Conservation (phyloP, 2,329 filamentous ascomycete genomes). For the Aspergillus sp. region DNA sequence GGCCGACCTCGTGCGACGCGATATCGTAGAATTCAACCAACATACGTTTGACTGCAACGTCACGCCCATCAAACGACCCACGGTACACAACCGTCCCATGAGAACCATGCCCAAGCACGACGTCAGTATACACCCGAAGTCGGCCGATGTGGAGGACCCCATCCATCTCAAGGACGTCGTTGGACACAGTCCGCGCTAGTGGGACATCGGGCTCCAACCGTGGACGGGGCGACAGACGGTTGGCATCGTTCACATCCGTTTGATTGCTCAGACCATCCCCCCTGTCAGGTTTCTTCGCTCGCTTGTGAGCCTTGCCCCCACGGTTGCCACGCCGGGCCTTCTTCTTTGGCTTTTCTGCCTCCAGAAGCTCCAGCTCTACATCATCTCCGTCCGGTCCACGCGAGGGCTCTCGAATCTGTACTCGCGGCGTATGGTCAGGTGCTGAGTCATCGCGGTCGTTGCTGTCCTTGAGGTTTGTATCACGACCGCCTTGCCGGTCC, state of each 20-base stretch:
- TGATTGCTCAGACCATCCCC: slow-evolving; percentile 48
- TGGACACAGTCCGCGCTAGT: slow-evolving; percentile 45
- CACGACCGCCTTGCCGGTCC: slow-evolving; percentile 11
- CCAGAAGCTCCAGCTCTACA: slow-evolving; percentile 19
- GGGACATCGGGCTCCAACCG: slow-evolving; percentile 54
- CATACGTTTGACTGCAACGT: slow-evolving; percentile 95
- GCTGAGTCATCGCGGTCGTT: slow-evolving; percentile 11
- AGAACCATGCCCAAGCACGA: slow-evolving; percentile 64
- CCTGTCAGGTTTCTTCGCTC: slow-evolving; percentile 43
- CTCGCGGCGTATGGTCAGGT: slow-evolving; percentile 21
- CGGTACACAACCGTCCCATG: slow-evolving; percentile 96
- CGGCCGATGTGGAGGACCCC: slow-evolving; percentile 54
- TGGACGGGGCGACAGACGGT: slow-evolving; percentile 27
- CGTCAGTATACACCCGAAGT: slow-evolving; percentile 50
- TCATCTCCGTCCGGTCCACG: slow-evolving; percentile 25
- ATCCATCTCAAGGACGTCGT: slow-evolving; percentile 48
- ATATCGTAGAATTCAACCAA: slow-evolving; percentile 92
- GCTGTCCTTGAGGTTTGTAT: slow-evolving; percentile 21
- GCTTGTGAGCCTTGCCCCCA: slow-evolving; percentile 58
- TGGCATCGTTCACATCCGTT: slow-evolving; percentile 51
- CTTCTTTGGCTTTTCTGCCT: slow-evolving; percentile 49
- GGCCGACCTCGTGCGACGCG: slow-evolving; percentile 82
- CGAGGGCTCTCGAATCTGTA: slow-evolving; percentile 33
- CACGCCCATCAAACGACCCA: slow-evolving; percentile 85
- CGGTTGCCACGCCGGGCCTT: slow-evolving; percentile 63